Base-by-base conservation (phyloP, 768 basidiomycete species). In the Tylopilus balloui region DNA sequence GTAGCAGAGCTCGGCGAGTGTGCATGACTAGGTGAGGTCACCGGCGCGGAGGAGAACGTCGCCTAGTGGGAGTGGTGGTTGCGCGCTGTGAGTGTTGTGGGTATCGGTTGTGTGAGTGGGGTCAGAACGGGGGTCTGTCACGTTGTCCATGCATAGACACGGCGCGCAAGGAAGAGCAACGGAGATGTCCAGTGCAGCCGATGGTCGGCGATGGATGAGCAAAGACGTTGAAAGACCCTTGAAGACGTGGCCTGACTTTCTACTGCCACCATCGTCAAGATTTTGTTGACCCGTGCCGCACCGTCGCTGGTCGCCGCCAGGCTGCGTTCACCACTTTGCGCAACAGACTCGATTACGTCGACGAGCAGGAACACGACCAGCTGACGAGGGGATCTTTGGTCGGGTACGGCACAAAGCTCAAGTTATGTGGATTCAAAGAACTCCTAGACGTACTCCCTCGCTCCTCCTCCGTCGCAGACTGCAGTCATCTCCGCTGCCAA, bases 371-470 rank as follows among this genome's bases (percentile, higher is more conserved):
- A 73, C 98, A 95, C 70, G 90, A 95, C 57, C 79, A 80, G 20
- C 84, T 99, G 50, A 90, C 98, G 93, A 94, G 93, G 63, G 88
- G 98, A 71, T 80, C 93, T 6, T 99, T 96, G 96, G 95, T 99
- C 69, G 96, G 96, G 68, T 97, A 84, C 66, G 96, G 95, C 52
- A 98, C 95, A 55, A 99, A 99, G 71, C 88, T 99, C 69, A 98
- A 98, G 73, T 79, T 99, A 49, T 87, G 96, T 55, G 95, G 98
- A 69, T 97, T 99, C 78, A 99, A 99, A 73, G 96, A 98, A 63
- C 84, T 99, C 46, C 81, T 99, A 37, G 96, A 98, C 65, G 87
- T 94, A 72, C 91, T 98, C 54, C 96, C 96, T 14, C 93, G 96
- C 50, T 88, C 96, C 3, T 96, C 95, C 15, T 97, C 94, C 32